Evolutionary conservation across 129 eudicot species (phyloP).

Genomic region (Artemisia argyi): DNA sequence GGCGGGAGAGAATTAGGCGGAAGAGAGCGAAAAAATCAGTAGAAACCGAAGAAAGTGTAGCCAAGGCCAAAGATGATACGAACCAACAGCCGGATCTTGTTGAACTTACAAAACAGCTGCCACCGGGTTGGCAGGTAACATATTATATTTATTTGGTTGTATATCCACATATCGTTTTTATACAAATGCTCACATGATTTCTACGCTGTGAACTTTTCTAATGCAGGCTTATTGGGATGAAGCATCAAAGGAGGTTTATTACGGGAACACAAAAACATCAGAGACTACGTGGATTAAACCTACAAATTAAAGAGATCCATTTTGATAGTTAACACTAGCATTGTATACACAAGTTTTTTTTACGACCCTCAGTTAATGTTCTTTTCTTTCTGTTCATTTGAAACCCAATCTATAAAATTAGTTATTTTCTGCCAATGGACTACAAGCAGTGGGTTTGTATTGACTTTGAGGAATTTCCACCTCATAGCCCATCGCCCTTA

Average conservation of each 20-base stretch:
- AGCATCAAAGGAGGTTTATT: slow-evolving; percentile 79
- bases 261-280: slow-evolving; percentile 68
- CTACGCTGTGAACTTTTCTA: not conserved
- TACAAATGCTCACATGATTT: not conserved
- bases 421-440: not conserved
- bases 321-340: slow-evolving; percentile 18
- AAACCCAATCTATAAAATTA: not conserved
- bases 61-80: slow-evolving; percentile 34
- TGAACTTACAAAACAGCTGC: slow-evolving; percentile 60
- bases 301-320: not conserved
- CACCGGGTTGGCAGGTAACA: slow-evolving; percentile 90
- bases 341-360: not conserved
- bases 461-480: not conserved
- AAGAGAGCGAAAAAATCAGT: slow-evolving; percentile 58
- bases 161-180: too few relatives aligned
- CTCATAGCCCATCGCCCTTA: not conserved
- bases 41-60: slow-evolving; percentile 40
- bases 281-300: slow-evolving; percentile 40
- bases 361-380: not conserved
- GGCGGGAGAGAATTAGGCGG: slow-evolving; percentile 95
- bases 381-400: not conserved
- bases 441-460: not conserved
- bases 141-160: not conserved
- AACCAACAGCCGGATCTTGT: slow-evolving; percentile 60
- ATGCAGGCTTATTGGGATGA: slow-evolving; percentile 92